Conservation (phyloP, 2,329 filamentous ascomycete species). For the Elsinoe perseae region DNA sequence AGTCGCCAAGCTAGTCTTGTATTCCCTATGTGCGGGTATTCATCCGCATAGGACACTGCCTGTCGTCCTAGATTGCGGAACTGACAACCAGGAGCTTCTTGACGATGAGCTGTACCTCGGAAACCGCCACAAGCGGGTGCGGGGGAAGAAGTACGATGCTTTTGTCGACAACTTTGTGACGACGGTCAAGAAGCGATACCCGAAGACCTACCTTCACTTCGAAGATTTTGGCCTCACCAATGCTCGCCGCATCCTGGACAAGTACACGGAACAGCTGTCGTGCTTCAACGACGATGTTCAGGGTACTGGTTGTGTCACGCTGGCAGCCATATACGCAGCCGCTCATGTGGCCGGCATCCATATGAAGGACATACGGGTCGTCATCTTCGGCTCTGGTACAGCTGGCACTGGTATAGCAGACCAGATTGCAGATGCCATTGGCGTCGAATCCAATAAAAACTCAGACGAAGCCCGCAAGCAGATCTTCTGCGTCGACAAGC, state of each 20-base stretch:
- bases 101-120: conserved; percentile 75
- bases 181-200: conserved; percentile 60
- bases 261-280: conserved; percentile 62
- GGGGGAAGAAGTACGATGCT: conserved; percentile 65
- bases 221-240: conserved; percentile 76
- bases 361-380: conserved; percentile 60
- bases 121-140: conserved; percentile 55
- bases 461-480: conserved; percentile 70
- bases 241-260: conserved; percentile 66
- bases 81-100: conserved; percentile 67
- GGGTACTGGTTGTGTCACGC: conserved; percentile 78
- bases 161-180: conserved; percentile 70
- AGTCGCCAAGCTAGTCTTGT: conserved; percentile 72
- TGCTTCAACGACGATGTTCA: conserved; percentile 93
- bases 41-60: conserved; percentile 71
- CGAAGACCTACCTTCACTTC: conserved; percentile 78
- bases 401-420: conserved; percentile 82
- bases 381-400: conserved; percentile 73
- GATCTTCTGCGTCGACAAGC: conserved; percentile 63
- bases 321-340: conserved; percentile 72
- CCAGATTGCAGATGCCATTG: conserved; percentile 72
- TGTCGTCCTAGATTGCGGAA: conserved; percentile 79
- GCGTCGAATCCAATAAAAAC: conserved; percentile 55
- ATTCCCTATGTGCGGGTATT: conserved; percentile 79
- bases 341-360: conserved; percentile 60